Evolutionary conservation across 108 stramenopile genomes (phyloP).

Genomic region (Skeletonema costatum): DNA sequence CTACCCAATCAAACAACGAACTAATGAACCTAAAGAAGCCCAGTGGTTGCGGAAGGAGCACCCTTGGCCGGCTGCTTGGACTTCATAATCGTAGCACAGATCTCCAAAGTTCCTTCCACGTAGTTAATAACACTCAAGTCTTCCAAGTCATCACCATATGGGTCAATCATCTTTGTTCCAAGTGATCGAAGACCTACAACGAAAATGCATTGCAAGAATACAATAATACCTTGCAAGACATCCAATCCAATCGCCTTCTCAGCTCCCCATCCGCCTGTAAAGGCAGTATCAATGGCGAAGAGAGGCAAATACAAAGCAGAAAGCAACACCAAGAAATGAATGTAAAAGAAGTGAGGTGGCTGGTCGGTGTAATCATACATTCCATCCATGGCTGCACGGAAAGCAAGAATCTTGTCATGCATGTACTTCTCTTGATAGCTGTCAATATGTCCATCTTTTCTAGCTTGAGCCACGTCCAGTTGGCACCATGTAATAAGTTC

Average conservation of each 20-base stretch:
- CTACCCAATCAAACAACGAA: not conserved
- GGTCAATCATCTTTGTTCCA: slow-evolving; percentile 48
- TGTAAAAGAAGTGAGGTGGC: slow-evolving; percentile 62
- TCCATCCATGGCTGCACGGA: slow-evolving; percentile 40
- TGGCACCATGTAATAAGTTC: slow-evolving; percentile 33
- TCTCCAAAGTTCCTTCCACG: slow-evolving; percentile 26
- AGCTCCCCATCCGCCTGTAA: slow-evolving; percentile 12
- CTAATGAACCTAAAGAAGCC: not conserved
- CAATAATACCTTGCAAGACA: slow-evolving; percentile 39
- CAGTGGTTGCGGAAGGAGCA: not conserved
- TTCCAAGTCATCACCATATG: slow-evolving; percentile 49
- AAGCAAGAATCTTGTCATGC: slow-evolving; percentile 10
- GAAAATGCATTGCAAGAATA: slow-evolving; percentile 45
- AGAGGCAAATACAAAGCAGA: slow-evolving; percentile 56
- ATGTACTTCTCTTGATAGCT: slow-evolving; percentile 13
- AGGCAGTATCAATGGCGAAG: slow-evolving; percentile 41
- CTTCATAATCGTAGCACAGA: slow-evolving; percentile 10
- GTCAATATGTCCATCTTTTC: slow-evolving; percentile 28
- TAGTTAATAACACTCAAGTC: slow-evolving; percentile 53
- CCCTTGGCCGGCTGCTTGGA: not conserved
- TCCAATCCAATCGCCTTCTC: slow-evolving; percentile 77
- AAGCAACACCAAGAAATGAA: slow-evolving; percentile 56
- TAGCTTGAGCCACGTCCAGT: slow-evolving; percentile 4
- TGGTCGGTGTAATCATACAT: slow-evolving; percentile 49
- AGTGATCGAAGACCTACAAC: slow-evolving; percentile 44